phyloP scores from a whole-genome alignment of 129 eudicot species.

The Chrysanthemum makinoi region DNA sequence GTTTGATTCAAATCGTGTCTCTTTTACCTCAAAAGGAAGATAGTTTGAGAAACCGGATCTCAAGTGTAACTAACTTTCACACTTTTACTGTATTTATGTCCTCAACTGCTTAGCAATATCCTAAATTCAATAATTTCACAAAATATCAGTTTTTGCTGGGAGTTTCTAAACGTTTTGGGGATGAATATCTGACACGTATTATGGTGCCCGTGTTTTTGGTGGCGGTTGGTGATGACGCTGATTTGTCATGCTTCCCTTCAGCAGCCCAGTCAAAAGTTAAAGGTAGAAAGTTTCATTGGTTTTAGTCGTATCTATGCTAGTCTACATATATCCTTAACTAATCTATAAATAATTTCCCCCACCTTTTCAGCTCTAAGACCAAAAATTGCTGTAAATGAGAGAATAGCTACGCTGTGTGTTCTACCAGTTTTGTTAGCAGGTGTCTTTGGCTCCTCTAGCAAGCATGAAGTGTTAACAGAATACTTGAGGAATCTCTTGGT shows the following conservation, averaged over 20 bases:
- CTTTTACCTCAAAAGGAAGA: slow-evolving; percentile 92
- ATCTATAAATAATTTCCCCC: neutral
- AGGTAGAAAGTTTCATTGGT: slow-evolving; percentile 37
- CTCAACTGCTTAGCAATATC: slow-evolving; percentile 10
- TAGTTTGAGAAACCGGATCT: slow-evolving; percentile 58
- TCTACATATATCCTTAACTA: slow-evolving; percentile 4
- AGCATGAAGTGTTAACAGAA: slow-evolving; percentile 65
- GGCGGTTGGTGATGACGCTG: slow-evolving; percentile 79
- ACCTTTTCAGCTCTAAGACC: slow-evolving; percentile 69
- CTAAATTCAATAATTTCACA: slow-evolving; percentile 8
- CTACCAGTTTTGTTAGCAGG: slow-evolving; percentile 88
- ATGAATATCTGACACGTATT: slow-evolving; percentile 66
- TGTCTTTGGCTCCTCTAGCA: slow-evolving; percentile 71
- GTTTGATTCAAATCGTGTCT: slow-evolving; percentile 70
- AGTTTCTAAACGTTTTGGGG: slow-evolving; percentile 70
- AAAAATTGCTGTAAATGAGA: slow-evolving; percentile 52
- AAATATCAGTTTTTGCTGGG: slow-evolving; percentile 68
- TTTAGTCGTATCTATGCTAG: neutral
- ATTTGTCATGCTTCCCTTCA: slow-evolving; percentile 64
- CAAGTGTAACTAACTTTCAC: slow-evolving; percentile 47
- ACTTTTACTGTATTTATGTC: slow-evolving; percentile 4
- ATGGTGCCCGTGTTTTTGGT: slow-evolving; percentile 80
- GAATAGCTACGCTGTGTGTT: slow-evolving; percentile 76
- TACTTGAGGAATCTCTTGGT: slow-evolving; percentile 69
- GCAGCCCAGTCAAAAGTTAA: slow-evolving; percentile 57